Evolutionary conservation across 2,329 filamentous ascomycete genomes (phyloP).

Genomic region (Penicillium sp.): DNA sequence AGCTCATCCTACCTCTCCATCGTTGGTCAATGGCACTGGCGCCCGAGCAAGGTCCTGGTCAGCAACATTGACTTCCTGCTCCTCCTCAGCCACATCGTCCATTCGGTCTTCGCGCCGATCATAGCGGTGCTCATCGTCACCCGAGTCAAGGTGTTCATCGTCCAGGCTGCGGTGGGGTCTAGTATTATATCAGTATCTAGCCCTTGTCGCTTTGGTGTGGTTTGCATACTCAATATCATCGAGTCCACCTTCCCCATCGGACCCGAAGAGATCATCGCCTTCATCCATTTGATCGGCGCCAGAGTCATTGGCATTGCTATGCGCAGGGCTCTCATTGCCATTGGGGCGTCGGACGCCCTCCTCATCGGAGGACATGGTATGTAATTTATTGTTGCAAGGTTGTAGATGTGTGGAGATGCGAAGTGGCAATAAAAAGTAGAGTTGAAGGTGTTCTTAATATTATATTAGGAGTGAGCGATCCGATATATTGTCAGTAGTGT

Average conservation of each 20-base stretch:
- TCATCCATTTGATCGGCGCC: slow-evolving; percentile 30
- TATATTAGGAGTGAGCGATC: background rate
- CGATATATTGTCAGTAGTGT: background rate
- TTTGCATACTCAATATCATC: slow-evolving; percentile 33
- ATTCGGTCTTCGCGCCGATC: slow-evolving; percentile 51
- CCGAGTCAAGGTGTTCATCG: slow-evolving; percentile 62
- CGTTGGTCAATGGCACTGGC: slow-evolving; percentile 52
- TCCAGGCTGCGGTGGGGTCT: slow-evolving; percentile 52
- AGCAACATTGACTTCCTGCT: slow-evolving; percentile 51
- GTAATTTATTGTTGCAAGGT: background rate
- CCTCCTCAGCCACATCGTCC: slow-evolving; percentile 44
- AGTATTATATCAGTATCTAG: background rate
- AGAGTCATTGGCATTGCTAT: slow-evolving; percentile 27
- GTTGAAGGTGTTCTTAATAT: background rate
- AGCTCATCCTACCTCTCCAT: slow-evolving; percentile 36
- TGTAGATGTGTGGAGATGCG: background rate
- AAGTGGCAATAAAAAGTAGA: background rate
- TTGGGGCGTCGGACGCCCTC: slow-evolving; percentile 36
- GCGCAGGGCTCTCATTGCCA: slow-evolving; percentile 26
- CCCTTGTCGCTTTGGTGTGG: background rate
- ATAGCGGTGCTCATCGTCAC: slow-evolving; percentile 57
- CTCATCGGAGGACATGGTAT: slow-evolving; percentile 40
- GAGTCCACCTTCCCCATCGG: slow-evolving; percentile 42
- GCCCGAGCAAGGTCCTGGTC: slow-evolving; percentile 58
- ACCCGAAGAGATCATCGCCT: slow-evolving; percentile 48